Base-by-base conservation (phyloP, 2,329 filamentous ascomycete genomes). In the Botrytis fabae region DNA sequence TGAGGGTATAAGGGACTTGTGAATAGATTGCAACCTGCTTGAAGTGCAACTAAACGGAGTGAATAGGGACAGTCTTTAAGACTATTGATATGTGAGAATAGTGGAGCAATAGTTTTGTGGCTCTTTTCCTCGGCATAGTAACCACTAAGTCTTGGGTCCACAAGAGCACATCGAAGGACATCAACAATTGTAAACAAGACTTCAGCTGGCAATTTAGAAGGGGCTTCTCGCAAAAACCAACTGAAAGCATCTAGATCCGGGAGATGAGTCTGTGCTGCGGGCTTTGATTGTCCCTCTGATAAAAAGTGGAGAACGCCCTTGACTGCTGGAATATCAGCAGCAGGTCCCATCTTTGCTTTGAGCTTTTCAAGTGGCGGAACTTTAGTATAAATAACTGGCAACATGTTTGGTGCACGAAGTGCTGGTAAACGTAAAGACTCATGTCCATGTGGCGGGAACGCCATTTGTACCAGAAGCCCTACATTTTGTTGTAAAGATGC, bases 11-110 rank as follows among this genome's bases (percentile, higher is more conserved):
- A 85, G 0, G 89, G 87, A 0, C 91, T 91, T 0, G 89, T 91
- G 83, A 97, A 97, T 60, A 97, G 85, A 79, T 97, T 98, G 83
- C 94, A 97, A 1, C 89, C 87, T 79, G 95, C 87, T 77, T 98
- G 95, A 35, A 97, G 83, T 0, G 93, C 92, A 25, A 97, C 93
- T 2, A 98, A 89, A 22, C 94, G 91, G 1, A 97, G 86, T 7
- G 93, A 91, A 80, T 98, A 98, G 0, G 94, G 93, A 59, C 90
- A 92, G 1, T 84, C 82, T 14, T 83, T 80, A 46, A 88, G 85
- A 9, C 83, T 81, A 75, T 88, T 90, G 62, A 93, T 87, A 54
- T 88, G 83, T 4, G 87, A 82, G 4, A 94, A 80, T 3, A 97
- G 82, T 0, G 87, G 84, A 48, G 86, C 80, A 22, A 95, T 84